These are phyloP conservation scores for Cladosporium cucumerinum DNA, from an alignment of 2,329 filamentous ascomycete species.

Conservation along the genomic window DNA sequence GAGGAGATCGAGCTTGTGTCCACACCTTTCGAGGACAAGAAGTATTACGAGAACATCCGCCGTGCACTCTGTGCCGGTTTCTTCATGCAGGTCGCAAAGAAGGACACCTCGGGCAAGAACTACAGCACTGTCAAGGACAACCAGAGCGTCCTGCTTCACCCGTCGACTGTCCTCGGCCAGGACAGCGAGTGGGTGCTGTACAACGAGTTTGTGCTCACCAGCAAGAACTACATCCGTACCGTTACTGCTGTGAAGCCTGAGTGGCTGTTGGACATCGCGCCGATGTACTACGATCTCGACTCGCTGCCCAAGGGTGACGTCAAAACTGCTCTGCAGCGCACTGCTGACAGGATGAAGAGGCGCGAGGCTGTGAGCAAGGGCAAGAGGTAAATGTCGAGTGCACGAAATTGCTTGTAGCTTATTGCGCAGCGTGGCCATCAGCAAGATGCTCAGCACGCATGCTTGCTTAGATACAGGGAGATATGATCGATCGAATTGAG, in stretches of 20 bases:
- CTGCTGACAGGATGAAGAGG: slow-evolving; percentile 53
- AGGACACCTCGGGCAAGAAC: slow-evolving; percentile 79
- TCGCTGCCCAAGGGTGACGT: slow-evolving; percentile 83
- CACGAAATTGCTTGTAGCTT: not conserved
- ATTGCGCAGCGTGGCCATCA: not conserved
- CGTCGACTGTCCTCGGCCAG: slow-evolving; percentile 81
- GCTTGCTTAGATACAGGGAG: not conserved
- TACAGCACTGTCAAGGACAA: slow-evolving; percentile 97
- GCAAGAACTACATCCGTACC: slow-evolving; percentile 95
- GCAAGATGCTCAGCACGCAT: not conserved
- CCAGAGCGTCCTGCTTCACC: slow-evolving; percentile 88
- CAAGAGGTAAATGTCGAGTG: not conserved
- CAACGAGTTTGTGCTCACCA: slow-evolving; percentile 96
- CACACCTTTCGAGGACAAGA: slow-evolving; percentile 89
- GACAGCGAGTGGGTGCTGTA: slow-evolving; percentile 97
- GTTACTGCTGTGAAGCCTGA: slow-evolving; percentile 89
- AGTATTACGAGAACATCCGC: slow-evolving; percentile 97
- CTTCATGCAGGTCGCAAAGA: slow-evolving; percentile 99
- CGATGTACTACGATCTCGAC: slow-evolving; percentile 83
- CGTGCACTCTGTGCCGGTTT: slow-evolving; percentile 89
- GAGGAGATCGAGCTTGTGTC: slow-evolving; percentile 80
- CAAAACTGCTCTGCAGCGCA: slow-evolving; percentile 60
- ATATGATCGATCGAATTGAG: not conserved
- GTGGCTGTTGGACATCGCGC: slow-evolving; percentile 94
- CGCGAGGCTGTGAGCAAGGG: slow-evolving; percentile 15